Evolutionary conservation across 148 eudicot genomes (phyloP), one percentile per base, ranked within the genome.

Genomic region (Polygonum aviculare): DNA sequence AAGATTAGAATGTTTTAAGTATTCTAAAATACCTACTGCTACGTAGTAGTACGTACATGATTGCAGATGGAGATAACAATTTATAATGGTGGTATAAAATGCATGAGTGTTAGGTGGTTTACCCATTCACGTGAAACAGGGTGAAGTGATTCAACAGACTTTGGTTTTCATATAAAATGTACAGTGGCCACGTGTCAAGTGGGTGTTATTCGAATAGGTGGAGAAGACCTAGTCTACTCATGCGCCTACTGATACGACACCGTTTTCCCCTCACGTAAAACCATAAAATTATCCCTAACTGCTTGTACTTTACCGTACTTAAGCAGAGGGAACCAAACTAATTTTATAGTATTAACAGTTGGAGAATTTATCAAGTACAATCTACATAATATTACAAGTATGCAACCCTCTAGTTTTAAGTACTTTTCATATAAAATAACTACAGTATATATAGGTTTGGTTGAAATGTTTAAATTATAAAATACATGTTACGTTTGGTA

Each of bases 241-340:
- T 67, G 44, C 72, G 44, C 72, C 72, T 67, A 36, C 72, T 67
- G 72, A 44, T 67, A 67, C 72, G 72, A 67, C 72, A 67, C 72
- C 72, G 72, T 67, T 67, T 67, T 67, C 40, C 72, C 44, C 72
- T 36, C 72, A 36, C 44, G 72, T 36, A 12, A 67, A 35, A 16
- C 72, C 44, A 10, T 14, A 1, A 35, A 67, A 67, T 35, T 14
- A 36, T 35, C 10, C 36, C 15, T 44, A 15, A 36, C n/a, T 62
- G 33, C 62, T 57, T 19, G 31, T 57, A 67, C 44, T 36, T 4
- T 41, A 2, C 38, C 18, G 69, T 62, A 62, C 69, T 9, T 33
- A 62, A 8, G 31, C 8, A 54, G 21, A 54, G 7, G 22, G 7
- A 54, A 51, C 55, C 41, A 14, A 50, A 51, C 5, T 54, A 16